Evolutionary conservation across 768 basidiomycete species (phyloP).

Genomic region (Lactarius evosmus): DNA sequence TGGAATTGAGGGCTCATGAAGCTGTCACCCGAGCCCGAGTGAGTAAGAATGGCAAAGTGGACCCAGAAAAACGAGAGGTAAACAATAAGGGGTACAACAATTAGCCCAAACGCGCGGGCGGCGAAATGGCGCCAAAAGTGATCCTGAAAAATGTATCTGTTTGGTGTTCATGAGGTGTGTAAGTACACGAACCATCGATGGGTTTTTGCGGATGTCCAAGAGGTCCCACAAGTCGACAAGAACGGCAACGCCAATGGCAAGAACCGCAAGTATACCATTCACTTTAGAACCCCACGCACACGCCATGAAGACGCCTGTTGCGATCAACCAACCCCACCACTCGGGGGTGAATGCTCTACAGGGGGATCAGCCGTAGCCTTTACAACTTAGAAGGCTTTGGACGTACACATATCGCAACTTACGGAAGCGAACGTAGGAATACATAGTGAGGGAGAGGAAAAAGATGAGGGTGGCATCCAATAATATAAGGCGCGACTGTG

Average conservation of each 20-base stretch:
- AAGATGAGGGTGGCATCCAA: slow-evolving; percentile 92
- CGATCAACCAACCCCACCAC: slow-evolving; percentile 94
- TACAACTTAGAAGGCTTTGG: not conserved
- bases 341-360: slow-evolving; percentile 77
- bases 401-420: slow-evolving; percentile 86
- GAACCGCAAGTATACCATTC: slow-evolving; percentile 90
- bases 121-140: slow-evolving; percentile 87
- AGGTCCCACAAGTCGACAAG: slow-evolving; percentile 93
- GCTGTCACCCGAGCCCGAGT: slow-evolving; percentile 87
- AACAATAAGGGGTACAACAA: slow-evolving; percentile 81
- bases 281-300: slow-evolving; percentile 98
- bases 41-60: slow-evolving; percentile 84
- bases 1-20: slow-evolving; percentile 99
- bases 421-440: slow-evolving; percentile 89
- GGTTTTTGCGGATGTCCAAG: slow-evolving; percentile 77
- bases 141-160: slow-evolving; percentile 34
- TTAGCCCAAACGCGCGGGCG: slow-evolving; percentile 81
- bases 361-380: slow-evolving; percentile 17
- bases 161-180: no score
- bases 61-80: slow-evolving; percentile 96
- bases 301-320: slow-evolving; percentile 91
- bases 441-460: slow-evolving; percentile 93
- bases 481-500: slow-evolving; percentile 94
- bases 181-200: slow-evolving; percentile 53
- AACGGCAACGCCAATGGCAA: slow-evolving; percentile 87